These are phyloP conservation scores for Candida germanica DNA, from an alignment of 805 yeast genomes.

Conservation along the genomic window DNA sequence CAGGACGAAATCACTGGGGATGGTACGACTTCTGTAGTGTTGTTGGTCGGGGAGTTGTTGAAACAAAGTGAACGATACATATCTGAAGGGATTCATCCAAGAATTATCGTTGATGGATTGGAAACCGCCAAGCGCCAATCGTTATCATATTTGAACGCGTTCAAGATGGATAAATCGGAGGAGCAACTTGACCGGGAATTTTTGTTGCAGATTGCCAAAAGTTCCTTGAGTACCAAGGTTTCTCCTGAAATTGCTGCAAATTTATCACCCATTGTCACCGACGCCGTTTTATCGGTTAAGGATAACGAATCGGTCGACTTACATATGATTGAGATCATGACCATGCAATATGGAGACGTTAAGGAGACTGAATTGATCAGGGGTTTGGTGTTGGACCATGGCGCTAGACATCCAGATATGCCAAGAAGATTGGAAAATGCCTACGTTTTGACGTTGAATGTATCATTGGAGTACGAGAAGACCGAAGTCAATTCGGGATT, in stretches of 20 bases:
- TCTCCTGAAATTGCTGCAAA: conserved; percentile 71
- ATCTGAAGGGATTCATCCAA: conserved; percentile 93
- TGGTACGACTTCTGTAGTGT: conserved; percentile 94
- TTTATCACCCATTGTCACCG: conserved; percentile 91
- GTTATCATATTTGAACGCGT: conserved; percentile 64
- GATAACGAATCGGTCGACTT: conserved; percentile 61
- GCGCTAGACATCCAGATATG: conserved; percentile 99
- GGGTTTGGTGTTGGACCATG: conserved; percentile 95
- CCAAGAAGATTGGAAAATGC: conserved; percentile 86
- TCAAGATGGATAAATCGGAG: conserved; percentile 46
- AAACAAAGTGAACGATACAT: conserved; percentile 92
- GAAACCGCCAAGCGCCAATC: conserved; percentile 82
- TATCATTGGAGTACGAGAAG: conserved; percentile 93
- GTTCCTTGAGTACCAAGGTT: conserved; percentile 86
- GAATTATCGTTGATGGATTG: conserved; percentile 92
- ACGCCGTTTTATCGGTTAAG: conserved; percentile 79
- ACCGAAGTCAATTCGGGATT: conserved; percentile 97
- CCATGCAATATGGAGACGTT: conserved; percentile 91
- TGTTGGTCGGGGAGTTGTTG: conserved; percentile 89
- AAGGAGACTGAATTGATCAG: conserved; percentile 77
- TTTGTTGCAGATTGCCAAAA: conserved; percentile 85
- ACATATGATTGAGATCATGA: conserved; percentile 97
- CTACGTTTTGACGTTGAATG: conserved; percentile 81
- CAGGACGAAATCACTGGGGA: conserved; percentile 99
- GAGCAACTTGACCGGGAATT: conserved; percentile 77